These are phyloP conservation scores for Anisodus tanguticus DNA, from an alignment of 257 asterid genomes.

Conservation along the genomic window DNA sequence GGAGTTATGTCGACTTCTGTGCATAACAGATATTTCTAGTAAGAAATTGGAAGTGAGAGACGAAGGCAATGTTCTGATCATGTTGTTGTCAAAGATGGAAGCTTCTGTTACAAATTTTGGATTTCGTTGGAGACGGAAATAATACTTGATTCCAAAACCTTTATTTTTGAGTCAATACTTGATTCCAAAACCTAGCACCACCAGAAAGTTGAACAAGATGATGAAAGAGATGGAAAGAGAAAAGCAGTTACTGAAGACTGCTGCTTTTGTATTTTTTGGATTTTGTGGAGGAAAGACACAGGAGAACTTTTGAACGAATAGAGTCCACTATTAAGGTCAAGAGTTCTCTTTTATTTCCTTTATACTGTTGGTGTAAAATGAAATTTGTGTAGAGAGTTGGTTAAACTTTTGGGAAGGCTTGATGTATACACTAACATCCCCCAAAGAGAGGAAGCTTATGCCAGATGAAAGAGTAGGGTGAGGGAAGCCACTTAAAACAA, in stretches of 20 bases:
- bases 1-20: background rate
- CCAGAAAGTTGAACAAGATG: constrained; percentile 10
- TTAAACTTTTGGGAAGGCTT: constrained; percentile 3
- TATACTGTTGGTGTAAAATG: constrained; percentile 4
- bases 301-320: background rate
- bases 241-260: background rate
- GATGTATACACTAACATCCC: background rate
- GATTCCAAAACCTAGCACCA: constrained; percentile 5
- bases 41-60: background rate
- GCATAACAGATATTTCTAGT: background rate
- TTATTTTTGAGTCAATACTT: background rate
- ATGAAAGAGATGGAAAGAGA: constrained; percentile 4
- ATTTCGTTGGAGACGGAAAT: background rate
- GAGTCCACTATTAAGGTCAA: background rate
- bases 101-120: background rate
- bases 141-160: background rate
- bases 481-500: background rate
- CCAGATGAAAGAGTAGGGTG: background rate
- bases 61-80: background rate
- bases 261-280: background rate
- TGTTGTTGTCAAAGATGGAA: background rate
- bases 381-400: background rate
- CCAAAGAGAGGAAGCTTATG: background rate
- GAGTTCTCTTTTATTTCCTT: background rate
- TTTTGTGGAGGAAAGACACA: background rate